Evolutionary conservation across 106 monocot genomes (phyloP), one percentile per base, ranked within the genome.

Genomic region (Dendrobium huoshanense): DNA sequence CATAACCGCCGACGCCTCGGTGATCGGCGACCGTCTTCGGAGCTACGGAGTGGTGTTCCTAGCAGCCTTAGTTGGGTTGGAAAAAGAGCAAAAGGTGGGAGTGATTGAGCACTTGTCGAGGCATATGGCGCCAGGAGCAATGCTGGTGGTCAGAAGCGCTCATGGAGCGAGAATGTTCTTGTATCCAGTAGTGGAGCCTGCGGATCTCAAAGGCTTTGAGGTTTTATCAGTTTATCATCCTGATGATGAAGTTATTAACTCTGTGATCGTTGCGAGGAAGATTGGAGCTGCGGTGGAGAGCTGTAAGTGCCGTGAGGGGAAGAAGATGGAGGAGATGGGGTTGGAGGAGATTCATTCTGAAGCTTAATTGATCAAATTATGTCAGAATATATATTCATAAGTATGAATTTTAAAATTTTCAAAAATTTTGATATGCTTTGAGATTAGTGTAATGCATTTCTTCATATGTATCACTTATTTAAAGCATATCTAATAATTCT

Each of bases 101-200:
- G 92, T 92, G 55, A 16, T 92, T 4, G 89, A 81, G 27, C 98
- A 98, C 81, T 55, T 98, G 42, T 89, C 81, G 6, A 59, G 70
- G 76, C 44, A 89, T 84, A 94, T 98, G 92, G 84, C 83, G 3
- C 88, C 87, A 18, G 89, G 89, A 13, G 90, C 94, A 22, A 68
- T 86, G 72, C 87, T 94, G 7, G 90, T 98, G 64, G 82, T 91
- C 29, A 81, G 94, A n/a, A 98, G 94, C 84, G 92, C 94, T 2
- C 86, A 87, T 68, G 92, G 91, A 0, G 92, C 94, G 4, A 80
- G 97, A 9, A 85, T 86, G 5, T 94, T 98, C 82, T 86, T 98
- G 20, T 98, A 98, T 85, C 97, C 97, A 0, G 84, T 94, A 33
- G 92, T 97, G 3, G 88, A 90, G 17, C 41, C 75, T 0, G 83